Percentiles rank a stretch among this genome's conserved stretches.
Conservation (phyloP, 2,329 filamentous ascomycete genomes). For the Ceratocystis cacaofunesta region DNA sequence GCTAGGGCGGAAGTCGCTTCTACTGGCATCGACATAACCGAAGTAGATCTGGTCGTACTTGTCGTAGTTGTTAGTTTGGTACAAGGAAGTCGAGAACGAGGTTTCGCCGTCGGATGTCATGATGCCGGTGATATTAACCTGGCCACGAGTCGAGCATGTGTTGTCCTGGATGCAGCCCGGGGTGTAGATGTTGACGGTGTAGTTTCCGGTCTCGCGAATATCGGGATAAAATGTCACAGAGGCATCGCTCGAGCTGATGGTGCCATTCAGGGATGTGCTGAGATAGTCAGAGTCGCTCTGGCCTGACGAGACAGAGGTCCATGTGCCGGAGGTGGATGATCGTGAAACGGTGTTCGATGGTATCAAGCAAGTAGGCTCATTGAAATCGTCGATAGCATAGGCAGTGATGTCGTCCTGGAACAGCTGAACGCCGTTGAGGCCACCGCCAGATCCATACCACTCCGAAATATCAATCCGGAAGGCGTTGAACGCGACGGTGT, state of each 20-base stretch:
- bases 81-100: conserved; percentile 47
- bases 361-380: conserved; percentile 66
- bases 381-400: conserved; percentile 76
- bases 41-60: conserved; percentile 91
- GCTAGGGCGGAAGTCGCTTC: conserved; percentile 57
- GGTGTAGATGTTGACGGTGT: conserved; percentile 80
- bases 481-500: conserved; percentile 69
- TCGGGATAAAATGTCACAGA: conserved; percentile 70
- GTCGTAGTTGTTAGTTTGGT: conserved; percentile 88
- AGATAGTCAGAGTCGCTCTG: conserved; percentile 64
- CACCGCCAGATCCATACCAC: conserved; percentile 76
- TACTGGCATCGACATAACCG: conserved; percentile 65
- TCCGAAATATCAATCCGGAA: conserved; percentile 76
- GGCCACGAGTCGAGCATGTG: conserved; percentile 61
- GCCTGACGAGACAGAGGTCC: conserved; percentile 50
- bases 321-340: conserved; percentile 57
- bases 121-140: conserved; percentile 64
- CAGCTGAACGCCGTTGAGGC: conserved; percentile 71
- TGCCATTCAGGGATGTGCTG: conserved; percentile 36
- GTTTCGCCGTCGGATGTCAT: conserved; percentile 40
- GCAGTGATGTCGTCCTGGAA: conserved; percentile 73
- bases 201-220: conserved; percentile 78
- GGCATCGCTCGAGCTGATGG: conserved; percentile 42
- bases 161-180: conserved; percentile 74
- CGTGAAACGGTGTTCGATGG: conserved; percentile 41